A percentile compares a stretch with the other conserved stretches of the same genome.
phyloP scores from a whole-genome alignment of 192 early-diverging fungal genomes.

The Coemansia sp. region DNA sequence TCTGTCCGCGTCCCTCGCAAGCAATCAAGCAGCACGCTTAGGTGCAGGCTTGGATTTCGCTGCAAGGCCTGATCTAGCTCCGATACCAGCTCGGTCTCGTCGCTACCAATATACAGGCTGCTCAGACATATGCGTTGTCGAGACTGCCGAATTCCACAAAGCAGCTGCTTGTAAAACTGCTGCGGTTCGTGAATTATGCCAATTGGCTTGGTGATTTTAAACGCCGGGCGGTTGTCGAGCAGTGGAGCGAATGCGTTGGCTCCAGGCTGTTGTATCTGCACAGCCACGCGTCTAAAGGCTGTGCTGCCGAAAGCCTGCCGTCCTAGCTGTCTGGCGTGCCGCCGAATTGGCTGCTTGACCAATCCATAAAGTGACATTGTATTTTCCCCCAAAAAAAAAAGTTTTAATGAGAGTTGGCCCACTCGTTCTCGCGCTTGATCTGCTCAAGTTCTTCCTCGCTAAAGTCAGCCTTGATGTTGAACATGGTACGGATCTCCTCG shows the following conservation, averaged over 20 bases:
- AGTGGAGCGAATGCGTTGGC: conserved; percentile 28
- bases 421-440: conserved; percentile 79
- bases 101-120: conserved; percentile 85
- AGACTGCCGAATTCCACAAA: conserved; percentile 65
- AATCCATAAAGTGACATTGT: no score
- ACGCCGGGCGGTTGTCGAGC: conserved; percentile 35
- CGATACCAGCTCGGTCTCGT: conserved; percentile 71
- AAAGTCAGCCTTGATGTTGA: conserved; percentile 97
- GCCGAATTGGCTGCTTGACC: neutral
- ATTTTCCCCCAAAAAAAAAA: no score
- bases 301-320: no score
- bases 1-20: conserved; percentile 75
- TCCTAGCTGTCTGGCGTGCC: neutral
- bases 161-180: conserved; percentile 55
- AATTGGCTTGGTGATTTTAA: conserved; percentile 40
- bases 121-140: conserved; percentile 75
- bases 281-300: no score
- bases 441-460: conserved; percentile 95
- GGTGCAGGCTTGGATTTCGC: conserved; percentile 53
- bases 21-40: conserved; percentile 84
- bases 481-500: conserved; percentile 91
- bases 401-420: conserved; percentile 50
- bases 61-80: conserved; percentile 60
- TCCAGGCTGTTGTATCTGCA: no score
- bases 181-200: conserved; percentile 54